Conservation (phyloP, 495 filamentous ascomycete species). For the Tuber aestivum region DNA sequence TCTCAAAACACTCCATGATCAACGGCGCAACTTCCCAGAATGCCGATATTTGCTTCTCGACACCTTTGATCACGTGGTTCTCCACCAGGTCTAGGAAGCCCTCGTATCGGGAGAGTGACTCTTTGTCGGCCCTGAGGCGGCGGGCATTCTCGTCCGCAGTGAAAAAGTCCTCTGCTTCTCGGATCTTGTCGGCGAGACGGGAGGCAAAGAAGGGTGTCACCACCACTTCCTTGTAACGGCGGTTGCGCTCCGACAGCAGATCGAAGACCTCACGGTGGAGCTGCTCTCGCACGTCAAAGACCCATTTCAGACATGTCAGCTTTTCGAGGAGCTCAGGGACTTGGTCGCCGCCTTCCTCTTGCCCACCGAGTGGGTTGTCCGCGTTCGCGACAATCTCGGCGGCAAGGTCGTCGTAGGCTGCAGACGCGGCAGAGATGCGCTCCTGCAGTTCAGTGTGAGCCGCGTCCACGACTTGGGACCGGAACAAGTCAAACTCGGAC, state of each 20-base stretch:
- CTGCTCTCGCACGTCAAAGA: slow-evolving; percentile 85
- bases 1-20: slow-evolving; percentile 67
- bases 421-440: slow-evolving; percentile 37
- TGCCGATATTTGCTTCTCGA: slow-evolving; percentile 81
- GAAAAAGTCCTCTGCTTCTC: slow-evolving; percentile 75
- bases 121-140: slow-evolving; percentile 57
- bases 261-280: slow-evolving; percentile 80
- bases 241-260: slow-evolving; percentile 72
- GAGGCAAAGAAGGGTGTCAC: slow-evolving; percentile 70
- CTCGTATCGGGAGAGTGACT: slow-evolving; percentile 62
- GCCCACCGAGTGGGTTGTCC: slow-evolving; percentile 40
- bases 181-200: slow-evolving; percentile 64
- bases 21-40: slow-evolving; percentile 97
- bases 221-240: slow-evolving; percentile 75
- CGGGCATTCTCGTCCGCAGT: slow-evolving; percentile 65
- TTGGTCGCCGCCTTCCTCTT: slow-evolving; percentile 88
- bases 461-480: slow-evolving; percentile 70
- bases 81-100: slow-evolving; percentile 78
- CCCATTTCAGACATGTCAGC: slow-evolving; percentile 91
- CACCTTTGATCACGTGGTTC: slow-evolving; percentile 74
- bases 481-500: slow-evolving; percentile 94
- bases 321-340: slow-evolving; percentile 91
- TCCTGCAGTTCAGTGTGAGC: slow-evolving; percentile 38
- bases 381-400: slow-evolving; percentile 28
- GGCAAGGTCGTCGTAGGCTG: slow-evolving; percentile 36